Conservation (phyloP, 495 filamentous ascomycete species). For the Xylaria flabelliformis region DNA sequence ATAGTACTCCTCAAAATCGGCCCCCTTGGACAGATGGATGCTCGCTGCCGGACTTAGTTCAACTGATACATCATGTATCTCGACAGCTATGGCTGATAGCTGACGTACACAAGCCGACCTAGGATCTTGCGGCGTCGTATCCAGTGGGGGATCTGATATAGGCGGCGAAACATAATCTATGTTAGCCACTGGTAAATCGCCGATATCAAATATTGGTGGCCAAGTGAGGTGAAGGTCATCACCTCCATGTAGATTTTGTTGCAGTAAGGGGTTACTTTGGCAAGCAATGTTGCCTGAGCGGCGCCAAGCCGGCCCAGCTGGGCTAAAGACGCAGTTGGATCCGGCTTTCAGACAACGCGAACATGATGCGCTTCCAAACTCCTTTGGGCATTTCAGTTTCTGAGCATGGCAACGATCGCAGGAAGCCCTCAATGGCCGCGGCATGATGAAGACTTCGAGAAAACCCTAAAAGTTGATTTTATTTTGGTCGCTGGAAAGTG, state of each 20-base stretch:
- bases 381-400: conserved; percentile 48
- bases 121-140: conserved; percentile 30
- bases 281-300: conserved; percentile 26
- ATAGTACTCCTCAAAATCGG: conserved; percentile 24
- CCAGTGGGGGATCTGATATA: conserved; percentile 19
- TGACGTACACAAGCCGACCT: conserved; percentile 29
- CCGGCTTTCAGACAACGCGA: conserved; percentile 45
- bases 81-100: conserved; percentile 32
- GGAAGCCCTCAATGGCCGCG: conserved; percentile 37
- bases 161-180: conserved; percentile 11
- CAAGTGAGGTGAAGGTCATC: conserved; percentile 29
- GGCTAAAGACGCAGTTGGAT: conserved; percentile 43
- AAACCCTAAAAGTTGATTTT: not conserved
- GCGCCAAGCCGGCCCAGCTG: conserved; percentile 39
- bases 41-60: conserved; percentile 23
- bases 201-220: conserved; percentile 28
- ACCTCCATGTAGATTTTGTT: conserved; percentile 1
- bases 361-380: conserved; percentile 38
- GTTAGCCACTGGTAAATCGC: conserved; percentile 15
- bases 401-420: conserved; percentile 51
- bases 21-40: conserved; percentile 30
- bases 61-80: conserved; percentile 31
- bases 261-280: not conserved
- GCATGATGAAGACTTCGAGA: conserved; percentile 25
- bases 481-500: not conserved